These are phyloP conservation scores for Dichomitus squalens DNA, from an alignment of 1,284 basidiomycete genomes.

Conservation along the genomic window DNA sequence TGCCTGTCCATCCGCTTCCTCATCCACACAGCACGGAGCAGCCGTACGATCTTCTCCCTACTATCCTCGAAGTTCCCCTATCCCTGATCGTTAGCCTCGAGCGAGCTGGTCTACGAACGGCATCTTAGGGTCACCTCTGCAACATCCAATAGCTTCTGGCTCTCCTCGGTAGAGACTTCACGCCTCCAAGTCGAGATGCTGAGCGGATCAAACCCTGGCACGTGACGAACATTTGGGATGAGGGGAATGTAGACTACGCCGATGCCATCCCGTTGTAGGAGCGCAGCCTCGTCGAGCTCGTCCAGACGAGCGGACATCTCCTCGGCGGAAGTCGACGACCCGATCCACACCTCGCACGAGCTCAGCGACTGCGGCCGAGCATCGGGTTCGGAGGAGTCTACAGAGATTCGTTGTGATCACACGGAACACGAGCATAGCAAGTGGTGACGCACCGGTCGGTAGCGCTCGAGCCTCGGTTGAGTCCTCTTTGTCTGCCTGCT, in stretches of 20 bases:
- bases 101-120: not conserved
- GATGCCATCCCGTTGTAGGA: constrained; percentile 40
- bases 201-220: constrained; percentile 40
- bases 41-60: constrained; percentile 37
- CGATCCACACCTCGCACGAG: constrained; percentile 46
- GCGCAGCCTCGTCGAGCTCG: constrained; percentile 38
- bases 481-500: constrained; percentile 26
- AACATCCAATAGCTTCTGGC: constrained; percentile 37
- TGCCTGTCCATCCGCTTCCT: constrained; percentile 37
- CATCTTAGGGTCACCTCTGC: constrained; percentile 30
- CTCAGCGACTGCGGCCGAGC: constrained; percentile 16
- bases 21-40: constrained; percentile 42
- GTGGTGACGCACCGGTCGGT: constrained; percentile 15
- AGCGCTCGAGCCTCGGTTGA: constrained; percentile 21
- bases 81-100: not conserved
- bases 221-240: constrained; percentile 33
- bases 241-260: constrained; percentile 44
- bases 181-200: constrained; percentile 42
- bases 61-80: constrained; percentile 42
- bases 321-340: constrained; percentile 33
- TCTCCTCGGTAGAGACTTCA: constrained; percentile 39
- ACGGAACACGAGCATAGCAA: not conserved
- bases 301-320: constrained; percentile 36
- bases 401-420: not conserved
- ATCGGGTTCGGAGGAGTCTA: not conserved